Base-by-base conservation (phyloP, 2,329 filamentous ascomycete genomes). In the Cladosporium sp. region DNA sequence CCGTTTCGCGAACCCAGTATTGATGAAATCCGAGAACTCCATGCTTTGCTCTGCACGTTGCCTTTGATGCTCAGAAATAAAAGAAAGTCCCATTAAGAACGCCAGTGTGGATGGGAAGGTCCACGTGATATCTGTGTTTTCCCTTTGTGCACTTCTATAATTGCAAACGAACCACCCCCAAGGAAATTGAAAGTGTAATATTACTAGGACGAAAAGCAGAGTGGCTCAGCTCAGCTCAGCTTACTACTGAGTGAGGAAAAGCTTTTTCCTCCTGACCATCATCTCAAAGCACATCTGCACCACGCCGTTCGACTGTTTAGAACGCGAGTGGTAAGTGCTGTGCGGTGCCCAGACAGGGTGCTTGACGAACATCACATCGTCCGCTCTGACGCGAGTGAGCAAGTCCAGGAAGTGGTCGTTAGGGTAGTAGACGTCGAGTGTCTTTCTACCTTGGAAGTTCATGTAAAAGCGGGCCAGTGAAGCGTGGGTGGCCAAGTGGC, bases 341-440 rank as follows among this genome's bases (percentile, higher is more conserved):
- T 62, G 65, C 57, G 64, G 67, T 4, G 61, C 59, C 10, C 53
- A 62, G 8, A 47, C 64, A 8, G 69, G 68, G 58, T 65, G 66
- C 36, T 64, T 62, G 35, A 67, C 62, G 56, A 73, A 71, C 35
- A 61, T 49, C 4, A 79, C 68, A 17, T 74, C 65, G 56, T 80
- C 74, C 2, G 74, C 75, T 59, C 75, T 75, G 61, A 81, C 69
- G 32, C 72, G 66, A 58, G 71, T 73, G 15, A 81, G 65, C 56
- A 75, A 73, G 56, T 74, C 70, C 37, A 80, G 62, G 57, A 81
- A 80, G 45, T 71, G 73, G 57, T 68, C 64, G 57, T 79, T 77
- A 12, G 62, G 62, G 15, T 61, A 59, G 42, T 66, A 64, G 24
- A 68, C 62, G 9, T 61, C 65, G 34, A 70, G 62, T 2, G 65